phyloP scores from a whole-genome alignment of 768 basidiomycete species.

The Pisolithus marmoratus region DNA sequence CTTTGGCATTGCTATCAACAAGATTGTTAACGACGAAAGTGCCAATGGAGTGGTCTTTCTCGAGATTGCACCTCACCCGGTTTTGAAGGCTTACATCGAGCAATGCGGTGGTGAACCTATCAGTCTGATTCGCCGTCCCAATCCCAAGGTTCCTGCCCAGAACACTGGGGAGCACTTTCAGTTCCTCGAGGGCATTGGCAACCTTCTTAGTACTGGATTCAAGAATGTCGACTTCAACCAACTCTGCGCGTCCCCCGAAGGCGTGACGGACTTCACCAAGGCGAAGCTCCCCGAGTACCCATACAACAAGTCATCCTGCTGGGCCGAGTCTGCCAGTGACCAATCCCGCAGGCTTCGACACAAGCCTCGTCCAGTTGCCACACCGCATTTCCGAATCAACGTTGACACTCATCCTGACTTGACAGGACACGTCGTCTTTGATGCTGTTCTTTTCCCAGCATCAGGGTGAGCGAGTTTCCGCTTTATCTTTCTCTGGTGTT shows the following conservation, averaged over 20 bases:
- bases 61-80: constrained; percentile 31
- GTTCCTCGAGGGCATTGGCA: constrained; percentile 27
- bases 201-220: constrained; percentile 25
- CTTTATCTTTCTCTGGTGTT: neutral
- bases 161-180: constrained; percentile 31
- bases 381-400: constrained; percentile 30
- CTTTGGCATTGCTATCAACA: constrained; percentile 29
- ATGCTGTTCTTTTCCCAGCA: constrained; percentile 42
- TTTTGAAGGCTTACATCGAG: constrained; percentile 29
- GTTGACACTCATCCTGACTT: constrained; percentile 30
- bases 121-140: constrained; percentile 27
- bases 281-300: constrained; percentile 26
- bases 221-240: constrained; percentile 24
- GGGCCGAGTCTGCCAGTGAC: constrained; percentile 21
- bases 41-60: constrained; percentile 23
- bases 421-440: constrained; percentile 40
- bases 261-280: constrained; percentile 15
- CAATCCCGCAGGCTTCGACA: constrained; percentile 21
- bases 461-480: constrained; percentile 33
- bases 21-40: constrained; percentile 24
- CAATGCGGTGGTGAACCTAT: constrained; percentile 29
- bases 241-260: constrained; percentile 19
- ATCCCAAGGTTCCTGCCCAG: constrained; percentile 23
- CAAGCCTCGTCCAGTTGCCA: constrained; percentile 32
- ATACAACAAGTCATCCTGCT: constrained; percentile 23